Evolutionary conservation across 768 basidiomycete species (phyloP).

Genomic region (Mycena indigotica): DNA sequence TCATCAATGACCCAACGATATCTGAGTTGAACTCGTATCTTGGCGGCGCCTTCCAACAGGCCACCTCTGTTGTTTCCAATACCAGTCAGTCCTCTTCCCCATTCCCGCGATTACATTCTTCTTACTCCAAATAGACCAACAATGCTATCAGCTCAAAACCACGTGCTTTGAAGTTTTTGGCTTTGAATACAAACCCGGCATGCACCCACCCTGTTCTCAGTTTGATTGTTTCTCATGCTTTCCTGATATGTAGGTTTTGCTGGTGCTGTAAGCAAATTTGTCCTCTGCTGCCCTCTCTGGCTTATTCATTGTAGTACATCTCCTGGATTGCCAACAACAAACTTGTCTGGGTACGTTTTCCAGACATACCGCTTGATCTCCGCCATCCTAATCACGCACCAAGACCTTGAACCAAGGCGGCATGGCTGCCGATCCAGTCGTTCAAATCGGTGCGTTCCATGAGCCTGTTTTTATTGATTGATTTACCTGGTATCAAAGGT

Average conservation of each 20-base stretch:
- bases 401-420: slow-evolving; percentile 62
- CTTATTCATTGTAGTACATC: slow-evolving; percentile 57
- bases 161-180: slow-evolving; percentile 72
- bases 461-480: no score
- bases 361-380: no score
- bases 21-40: slow-evolving; percentile 65
- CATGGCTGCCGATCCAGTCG: slow-evolving; percentile 54
- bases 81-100: slow-evolving; percentile 48
- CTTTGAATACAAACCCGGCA: slow-evolving; percentile 78
- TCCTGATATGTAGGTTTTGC: slow-evolving; percentile 43
- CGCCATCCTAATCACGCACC: no score
- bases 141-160: slow-evolving; percentile 58
- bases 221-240: no score
- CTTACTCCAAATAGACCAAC: slow-evolving; percentile 49
- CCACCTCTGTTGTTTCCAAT: slow-evolving; percentile 67
- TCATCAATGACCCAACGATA: slow-evolving; percentile 54
- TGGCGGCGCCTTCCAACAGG: slow-evolving; percentile 83
- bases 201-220: no score
- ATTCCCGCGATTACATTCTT: neutral
- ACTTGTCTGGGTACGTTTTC: slow-evolving; percentile 61
- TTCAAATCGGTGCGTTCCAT: slow-evolving; percentile 58
- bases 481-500: no score
- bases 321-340: slow-evolving; percentile 70
- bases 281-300: neutral
- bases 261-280: slow-evolving; percentile 47